Evolutionary conservation across 306 rosid species (phyloP).

Genomic region (Dicorynia guianensis): DNA sequence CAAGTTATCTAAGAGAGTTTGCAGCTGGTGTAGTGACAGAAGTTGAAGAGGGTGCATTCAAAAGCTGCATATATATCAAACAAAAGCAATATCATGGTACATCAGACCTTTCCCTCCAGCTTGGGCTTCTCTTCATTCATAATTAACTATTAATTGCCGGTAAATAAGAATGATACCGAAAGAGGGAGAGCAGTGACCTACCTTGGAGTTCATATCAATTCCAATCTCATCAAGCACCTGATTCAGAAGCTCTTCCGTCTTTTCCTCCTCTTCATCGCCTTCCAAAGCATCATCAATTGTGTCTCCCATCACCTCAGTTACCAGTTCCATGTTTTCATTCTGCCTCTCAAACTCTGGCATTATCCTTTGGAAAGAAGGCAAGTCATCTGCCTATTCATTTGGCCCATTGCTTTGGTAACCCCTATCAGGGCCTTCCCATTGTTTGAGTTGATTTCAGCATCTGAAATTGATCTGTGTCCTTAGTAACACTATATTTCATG

Average conservation of each 20-base stretch:
- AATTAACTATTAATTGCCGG: neutral
- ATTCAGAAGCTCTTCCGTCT: conserved; percentile 68
- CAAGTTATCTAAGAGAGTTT: conserved; percentile 54
- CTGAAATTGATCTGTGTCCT: too few relatives aligned
- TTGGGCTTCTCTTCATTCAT: neutral
- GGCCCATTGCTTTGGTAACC: too few relatives aligned
- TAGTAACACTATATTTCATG: too few relatives aligned
- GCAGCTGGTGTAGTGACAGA: conserved; percentile 71
- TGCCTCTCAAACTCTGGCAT: conserved; percentile 80
- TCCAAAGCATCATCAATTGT: conserved; percentile 79
- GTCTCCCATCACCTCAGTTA: conserved; percentile 70
- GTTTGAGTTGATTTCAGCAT: too few relatives aligned
- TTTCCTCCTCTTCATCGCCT: conserved; percentile 77
- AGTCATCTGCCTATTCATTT: too few relatives aligned
- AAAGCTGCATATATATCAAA: conserved; percentile 58
- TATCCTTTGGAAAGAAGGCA: too few relatives aligned
- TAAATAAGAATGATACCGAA: neutral
- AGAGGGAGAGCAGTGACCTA: conserved; percentile 35
- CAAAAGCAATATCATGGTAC: conserved; percentile 23
- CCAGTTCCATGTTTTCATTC: conserved; percentile 76
- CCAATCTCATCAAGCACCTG: conserved; percentile 84
- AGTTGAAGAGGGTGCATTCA: conserved; percentile 74
- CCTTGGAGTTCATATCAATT: conserved; percentile 71
- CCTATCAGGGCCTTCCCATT: too few relatives aligned
- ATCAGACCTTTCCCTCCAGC: neutral